Evolutionary conservation across 2,329 filamentous ascomycete species (phyloP).

Genomic region (Cucurbitaria berberidis): DNA sequence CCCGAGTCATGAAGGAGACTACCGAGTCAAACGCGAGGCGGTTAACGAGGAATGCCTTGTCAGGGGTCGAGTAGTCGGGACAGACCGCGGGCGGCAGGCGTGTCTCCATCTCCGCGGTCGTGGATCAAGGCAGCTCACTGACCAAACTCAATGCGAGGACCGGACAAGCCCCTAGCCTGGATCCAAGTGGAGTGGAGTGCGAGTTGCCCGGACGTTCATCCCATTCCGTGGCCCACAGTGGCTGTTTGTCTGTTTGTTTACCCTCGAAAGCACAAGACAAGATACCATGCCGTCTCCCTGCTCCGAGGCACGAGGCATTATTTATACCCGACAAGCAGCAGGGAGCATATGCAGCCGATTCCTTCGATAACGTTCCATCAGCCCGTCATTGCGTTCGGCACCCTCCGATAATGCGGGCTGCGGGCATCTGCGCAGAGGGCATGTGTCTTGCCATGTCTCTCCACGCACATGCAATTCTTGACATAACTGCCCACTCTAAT

Average conservation of each 20-base stretch:
- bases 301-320: too few species aligned
- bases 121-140: constrained; percentile 29
- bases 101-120: constrained; percentile 26
- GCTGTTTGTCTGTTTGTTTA: constrained; percentile 4
- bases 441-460: constrained; percentile 1
- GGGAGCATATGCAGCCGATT: constrained; percentile 1
- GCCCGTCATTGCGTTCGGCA: neutral
- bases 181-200: neutral
- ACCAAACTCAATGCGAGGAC: constrained; percentile 22
- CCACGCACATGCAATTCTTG: too few species aligned
- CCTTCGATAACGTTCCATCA: neutral
- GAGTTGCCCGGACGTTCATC: neutral
- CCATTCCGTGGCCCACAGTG: neutral
- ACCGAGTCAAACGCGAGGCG: constrained; percentile 22
- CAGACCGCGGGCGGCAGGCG: constrained; percentile 25
- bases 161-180: neutral
- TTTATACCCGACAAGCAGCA: constrained; percentile 7
- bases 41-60: constrained; percentile 15
- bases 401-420: constrained; percentile 3
- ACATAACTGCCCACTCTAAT: too few species aligned
- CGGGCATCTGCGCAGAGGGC: constrained; percentile 3
- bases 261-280: constrained; percentile 1
- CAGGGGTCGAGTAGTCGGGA: constrained; percentile 23
- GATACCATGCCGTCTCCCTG: neutral
- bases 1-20: constrained; percentile 18